These are phyloP conservation scores for Cryptococcus floricola DNA, from an alignment of 1,284 basidiomycete genomes.

Conservation along the genomic window DNA sequence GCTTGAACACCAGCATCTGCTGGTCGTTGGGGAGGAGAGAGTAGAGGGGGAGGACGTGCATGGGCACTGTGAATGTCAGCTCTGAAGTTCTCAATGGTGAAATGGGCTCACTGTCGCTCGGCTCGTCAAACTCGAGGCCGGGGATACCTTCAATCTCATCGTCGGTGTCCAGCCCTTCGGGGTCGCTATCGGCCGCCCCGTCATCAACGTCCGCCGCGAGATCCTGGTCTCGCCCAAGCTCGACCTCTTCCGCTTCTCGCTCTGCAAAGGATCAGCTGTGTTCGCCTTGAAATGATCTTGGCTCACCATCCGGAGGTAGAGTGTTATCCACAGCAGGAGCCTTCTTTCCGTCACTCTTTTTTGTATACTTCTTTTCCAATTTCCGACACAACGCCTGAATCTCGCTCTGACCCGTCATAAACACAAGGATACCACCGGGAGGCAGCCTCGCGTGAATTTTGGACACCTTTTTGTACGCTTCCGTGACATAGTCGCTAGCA, in stretches of 20 bases:
- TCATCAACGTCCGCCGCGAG: conserved; percentile 53
- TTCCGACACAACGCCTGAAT: conserved; percentile 63
- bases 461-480: conserved; percentile 82
- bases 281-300: conserved; percentile 54
- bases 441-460: conserved; percentile 73
- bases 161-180: conserved; percentile 50
- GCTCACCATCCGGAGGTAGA: conserved; percentile 34
- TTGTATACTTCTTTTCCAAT: conserved; percentile 67
- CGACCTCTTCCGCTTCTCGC: conserved; percentile 49
- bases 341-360: conserved; percentile 16
- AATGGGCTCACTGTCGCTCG: conserved; percentile 43
- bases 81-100: background rate
- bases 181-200: conserved; percentile 47
- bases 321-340: conserved; percentile 1
- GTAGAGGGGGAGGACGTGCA: conserved; percentile 71
- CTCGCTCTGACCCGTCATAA: conserved; percentile 74
- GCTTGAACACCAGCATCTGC: conserved; percentile 69
- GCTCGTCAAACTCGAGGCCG: conserved; percentile 45
- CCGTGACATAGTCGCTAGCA: conserved; percentile 77
- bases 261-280: conserved; percentile 48
- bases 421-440: conserved; percentile 67
- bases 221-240: conserved; percentile 47
- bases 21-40: conserved; percentile 67
- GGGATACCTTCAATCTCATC: conserved; percentile 47
- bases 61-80: conserved; percentile 53